phyloP scores from a whole-genome alignment of 495 filamentous ascomycete species.

The Podospora pseudopauciseta region DNA sequence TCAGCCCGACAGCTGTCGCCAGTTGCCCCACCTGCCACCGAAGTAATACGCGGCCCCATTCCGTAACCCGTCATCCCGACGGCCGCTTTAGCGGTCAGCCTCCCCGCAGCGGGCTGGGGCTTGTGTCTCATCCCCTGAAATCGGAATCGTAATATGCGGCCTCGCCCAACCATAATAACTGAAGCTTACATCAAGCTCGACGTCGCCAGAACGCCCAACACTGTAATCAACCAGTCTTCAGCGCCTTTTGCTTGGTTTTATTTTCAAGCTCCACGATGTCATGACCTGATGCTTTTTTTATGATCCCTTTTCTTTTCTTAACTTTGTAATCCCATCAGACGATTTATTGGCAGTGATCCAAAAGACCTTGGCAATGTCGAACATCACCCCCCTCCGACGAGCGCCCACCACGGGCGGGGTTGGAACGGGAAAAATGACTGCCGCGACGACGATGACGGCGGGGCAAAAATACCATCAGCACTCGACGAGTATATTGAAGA shows the following conservation, averaged over 20 bases:
- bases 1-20: not conserved
- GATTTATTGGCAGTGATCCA: no score
- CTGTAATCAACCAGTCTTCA: not conserved
- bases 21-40: not conserved
- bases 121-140: not conserved
- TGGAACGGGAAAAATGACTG: not conserved
- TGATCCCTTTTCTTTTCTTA: no score
- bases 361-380: not conserved
- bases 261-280: not conserved
- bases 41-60: not conserved
- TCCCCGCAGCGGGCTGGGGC: not conserved
- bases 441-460: not conserved
- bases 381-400: not conserved
- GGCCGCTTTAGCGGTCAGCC: not conserved
- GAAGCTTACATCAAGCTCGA: not conserved
- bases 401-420: not conserved
- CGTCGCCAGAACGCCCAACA: not conserved
- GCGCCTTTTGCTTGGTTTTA: not conserved
- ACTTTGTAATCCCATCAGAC: no score
- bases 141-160: not conserved
- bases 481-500: slow-evolving; percentile 58
- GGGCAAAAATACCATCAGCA: not conserved
- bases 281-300: not conserved
- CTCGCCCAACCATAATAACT: not conserved
- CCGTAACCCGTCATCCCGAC: not conserved